Base-by-base conservation (phyloP, 768 basidiomycete species). In the Suillus weaverae region DNA sequence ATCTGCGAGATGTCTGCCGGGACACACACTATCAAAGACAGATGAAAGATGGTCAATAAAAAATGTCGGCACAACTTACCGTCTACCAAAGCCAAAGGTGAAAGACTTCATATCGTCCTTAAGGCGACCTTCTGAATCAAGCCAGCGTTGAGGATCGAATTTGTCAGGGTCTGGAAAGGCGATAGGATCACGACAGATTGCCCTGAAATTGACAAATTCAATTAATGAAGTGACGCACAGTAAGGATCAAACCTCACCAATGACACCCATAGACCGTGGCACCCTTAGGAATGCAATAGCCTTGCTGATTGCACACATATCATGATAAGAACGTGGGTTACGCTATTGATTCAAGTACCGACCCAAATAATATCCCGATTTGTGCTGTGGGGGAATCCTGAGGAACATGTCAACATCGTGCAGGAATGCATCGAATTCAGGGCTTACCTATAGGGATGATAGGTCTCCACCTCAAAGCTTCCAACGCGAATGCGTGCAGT, bases 91-190 rank as follows among this genome's bases (percentile, higher is more conserved):
- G 0, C 85, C 84, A 62, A 84, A 86, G 11, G 80, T 71, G 67
- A 78, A 85, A 4, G 78, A 71, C 67, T 78, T 81, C 14, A 84
- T 66, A 62, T 84, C 83, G 13, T 84, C 81, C 35, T 77, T 26
- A 26, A 26, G 26, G 26, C 26, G 26, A 26, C 26, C 26, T 26
- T 26, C 26, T 26, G 26, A 26, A n/a, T 61, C 46, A 14, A 85
- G 60, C 85, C 85, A 88, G 35, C 86, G 74, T 65, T 82, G 79
- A 2, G 85, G 84, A 44, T 83, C 73, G 71, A 88, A 86, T 14
- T 51, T 66, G 63, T 88, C 84, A 3, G 85, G 85, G 53, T 87
- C 79, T 0, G 82, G 81, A 73, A 84, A 86, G n/a, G 79, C 73
- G 6, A 67, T 71, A 0, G 86, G 85, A 66, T 86, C 85, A 30